Conservation (phyloP, 352 stramenopile species). For the Phytophthora megakarya region DNA sequence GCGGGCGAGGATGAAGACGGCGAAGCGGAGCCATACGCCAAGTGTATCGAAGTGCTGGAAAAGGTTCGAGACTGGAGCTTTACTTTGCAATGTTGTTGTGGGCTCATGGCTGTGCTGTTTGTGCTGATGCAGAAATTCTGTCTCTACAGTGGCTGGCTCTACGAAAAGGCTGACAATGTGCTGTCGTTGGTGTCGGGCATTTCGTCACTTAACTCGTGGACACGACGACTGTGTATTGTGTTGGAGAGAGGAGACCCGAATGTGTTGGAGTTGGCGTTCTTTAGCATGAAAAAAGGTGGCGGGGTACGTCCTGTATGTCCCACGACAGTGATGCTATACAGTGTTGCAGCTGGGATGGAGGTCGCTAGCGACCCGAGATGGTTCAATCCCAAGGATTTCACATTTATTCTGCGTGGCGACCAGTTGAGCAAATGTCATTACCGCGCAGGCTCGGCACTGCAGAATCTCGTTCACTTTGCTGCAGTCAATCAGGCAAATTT, state of each 20-base stretch:
- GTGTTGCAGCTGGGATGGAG: constrained; percentile 52
- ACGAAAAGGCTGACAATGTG: constrained; percentile 67
- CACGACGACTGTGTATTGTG: constrained; percentile 67
- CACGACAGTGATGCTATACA: constrained; percentile 63
- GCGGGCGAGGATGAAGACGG: constrained; percentile 30
- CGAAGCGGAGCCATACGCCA: constrained; percentile 36
- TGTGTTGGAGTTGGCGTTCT: constrained; percentile 76
- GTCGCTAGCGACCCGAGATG: constrained; percentile 58
- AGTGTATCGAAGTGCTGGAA: constrained; percentile 65
- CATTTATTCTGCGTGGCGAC: constrained; percentile 55
- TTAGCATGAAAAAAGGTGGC: constrained; percentile 51
- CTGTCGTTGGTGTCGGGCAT: constrained; percentile 62
- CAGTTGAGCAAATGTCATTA: constrained; percentile 42
- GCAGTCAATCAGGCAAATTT: constrained; percentile 50
- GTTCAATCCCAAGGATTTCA: constrained; percentile 74
- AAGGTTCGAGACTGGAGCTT: constrained; percentile 33
- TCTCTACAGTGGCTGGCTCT: constrained; percentile 67
- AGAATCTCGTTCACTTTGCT: constrained; percentile 62
- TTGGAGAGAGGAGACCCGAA: constrained; percentile 62
- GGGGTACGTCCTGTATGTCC: constrained; percentile 56
- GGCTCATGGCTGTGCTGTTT: constrained; percentile 12
- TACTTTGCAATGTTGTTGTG: not conserved
- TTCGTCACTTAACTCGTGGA: constrained; percentile 71
- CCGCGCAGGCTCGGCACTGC: constrained; percentile 33
- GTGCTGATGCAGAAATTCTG: constrained; percentile 46